Base-by-base conservation (phyloP, 2,329 filamentous ascomycete genomes). In the Cladophialophora exuberans region DNA sequence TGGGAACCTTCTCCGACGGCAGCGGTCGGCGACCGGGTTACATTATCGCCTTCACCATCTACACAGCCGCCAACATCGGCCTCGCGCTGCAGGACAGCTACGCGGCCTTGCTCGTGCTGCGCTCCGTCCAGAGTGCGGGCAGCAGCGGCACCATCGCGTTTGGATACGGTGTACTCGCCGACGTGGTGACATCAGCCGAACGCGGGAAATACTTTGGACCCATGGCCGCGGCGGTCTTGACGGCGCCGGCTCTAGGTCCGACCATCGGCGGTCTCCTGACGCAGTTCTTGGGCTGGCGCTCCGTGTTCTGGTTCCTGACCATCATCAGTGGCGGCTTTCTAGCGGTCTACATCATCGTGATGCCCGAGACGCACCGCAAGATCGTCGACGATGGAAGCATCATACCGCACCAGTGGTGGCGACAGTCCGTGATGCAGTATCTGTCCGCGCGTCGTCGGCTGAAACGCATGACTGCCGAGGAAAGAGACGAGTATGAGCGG, bases 231-330 rank as follows among this genome's bases (percentile, higher is more conserved):
- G 68, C 66, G 1, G 39, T 30, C 15, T 65, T 70, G 15, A 66
- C 79, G 17, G 76, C 73, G 0, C 77, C 77, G 4, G 74, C 77
- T 0, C 56, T 82, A 6, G 78, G 76, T 0, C 80, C 81, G 0
- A 72, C 80, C 0, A 73, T 83, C 20, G 80, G 79, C 0, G 80
- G 79, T 6, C 64, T 75, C 0, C 57, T 83, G 0, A 70, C 73
- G 0, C 72, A 77, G 43, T 71, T 72, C 35, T 61, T 81, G 0
- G 79, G 79, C 0, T 83, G 79, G 79, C 67, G 73, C 33, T 70
- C 72, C 1, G 74, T 82, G 5, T 83, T 83, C 59, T 82, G 79
- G 78, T 79, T 81, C 54, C 68, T 83, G 3, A 68, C 75, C 25
- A 79, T 82, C 17, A 69, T 77, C 45, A 67, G 73, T 0, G 74